These are phyloP conservation scores for Trichoderma orchidacearum DNA, from an alignment of 495 filamentous ascomycete species.

Conservation along the genomic window DNA sequence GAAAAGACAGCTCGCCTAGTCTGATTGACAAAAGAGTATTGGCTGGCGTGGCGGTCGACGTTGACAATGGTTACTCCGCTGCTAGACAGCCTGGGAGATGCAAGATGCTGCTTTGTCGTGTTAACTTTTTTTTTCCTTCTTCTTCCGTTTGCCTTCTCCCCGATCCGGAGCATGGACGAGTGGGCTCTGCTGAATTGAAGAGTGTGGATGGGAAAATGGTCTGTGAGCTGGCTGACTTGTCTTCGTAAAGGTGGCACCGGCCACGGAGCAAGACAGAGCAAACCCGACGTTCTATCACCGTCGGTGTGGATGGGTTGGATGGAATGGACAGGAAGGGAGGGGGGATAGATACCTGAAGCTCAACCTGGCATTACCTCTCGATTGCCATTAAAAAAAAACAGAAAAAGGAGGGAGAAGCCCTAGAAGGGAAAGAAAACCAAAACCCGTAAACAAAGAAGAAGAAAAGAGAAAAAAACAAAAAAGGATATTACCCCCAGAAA, in stretches of 20 bases:
- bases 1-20: not conserved
- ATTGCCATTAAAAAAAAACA: not conserved
- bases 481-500: not conserved
- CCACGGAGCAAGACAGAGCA: not conserved
- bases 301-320: not conserved
- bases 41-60: not conserved
- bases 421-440: not conserved
- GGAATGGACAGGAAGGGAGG: not conserved
- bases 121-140: not conserved
- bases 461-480: not conserved
- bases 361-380: not conserved
- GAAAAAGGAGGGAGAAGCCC: not conserved
- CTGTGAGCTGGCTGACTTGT: not conserved
- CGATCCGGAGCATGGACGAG: not conserved
- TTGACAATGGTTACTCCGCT: not conserved
- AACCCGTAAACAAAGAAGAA: not conserved
- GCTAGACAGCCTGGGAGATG: not conserved
- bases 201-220: not conserved
- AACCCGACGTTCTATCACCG: not conserved
- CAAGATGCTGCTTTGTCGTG: not conserved
- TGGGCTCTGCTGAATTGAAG: not conserved
- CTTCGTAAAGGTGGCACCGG: not conserved
- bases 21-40: not conserved
- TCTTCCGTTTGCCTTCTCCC: not conserved
- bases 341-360: not conserved